Percentiles rank a stretch among this genome's conserved stretches.
Evolutionary conservation across 2,329 filamentous ascomycete species (phyloP).

Genomic region (Rachicladosporium sp.): DNA sequence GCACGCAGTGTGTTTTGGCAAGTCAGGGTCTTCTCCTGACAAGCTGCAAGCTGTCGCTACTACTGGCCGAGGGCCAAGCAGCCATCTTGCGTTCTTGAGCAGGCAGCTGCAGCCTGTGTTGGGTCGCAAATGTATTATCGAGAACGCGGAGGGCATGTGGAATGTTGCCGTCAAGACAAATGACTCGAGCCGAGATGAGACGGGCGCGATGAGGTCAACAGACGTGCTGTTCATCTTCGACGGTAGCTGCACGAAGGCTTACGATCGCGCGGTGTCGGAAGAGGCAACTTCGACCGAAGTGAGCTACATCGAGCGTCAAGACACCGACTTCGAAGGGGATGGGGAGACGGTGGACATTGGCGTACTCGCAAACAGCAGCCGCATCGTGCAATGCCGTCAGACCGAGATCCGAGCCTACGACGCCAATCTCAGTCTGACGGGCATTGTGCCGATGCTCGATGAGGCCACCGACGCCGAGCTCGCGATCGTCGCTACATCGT

Average conservation of each 20-base stretch:
- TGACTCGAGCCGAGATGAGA: constrained; percentile 1
- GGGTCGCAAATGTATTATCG: constrained; percentile 57
- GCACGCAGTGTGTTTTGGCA: constrained; percentile 59
- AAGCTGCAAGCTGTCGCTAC: constrained; percentile 42
- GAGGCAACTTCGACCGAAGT: constrained; percentile 8
- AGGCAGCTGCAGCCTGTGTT: constrained; percentile 63
- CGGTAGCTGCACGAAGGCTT: constrained; percentile 16
- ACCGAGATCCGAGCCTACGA: constrained; percentile 87
- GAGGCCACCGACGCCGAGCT: constrained; percentile 77
- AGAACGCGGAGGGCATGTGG: constrained; percentile 68
- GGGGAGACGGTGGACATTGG: constrained; percentile 79
- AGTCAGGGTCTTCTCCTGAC: constrained; percentile 28
- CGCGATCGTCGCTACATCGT: constrained; percentile 65
- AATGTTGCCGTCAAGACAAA: constrained; percentile 41
- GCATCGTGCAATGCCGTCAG: constrained; percentile 77
- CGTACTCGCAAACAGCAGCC: constrained; percentile 64
- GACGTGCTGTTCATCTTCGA: constrained; percentile 20
- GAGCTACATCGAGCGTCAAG: constrained; percentile 43
- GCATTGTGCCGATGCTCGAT: constrained; percentile 87
- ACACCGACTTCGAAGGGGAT: constrained; percentile 84
- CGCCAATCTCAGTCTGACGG: constrained; percentile 75
- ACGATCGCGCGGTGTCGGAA: constrained; percentile 8
- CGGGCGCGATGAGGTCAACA: background rate
- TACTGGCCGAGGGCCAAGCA: constrained; percentile 52
- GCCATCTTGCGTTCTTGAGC: constrained; percentile 64